Evolutionary conservation across 139 green algal genomes (phyloP).

Genomic region (Trebouxia sp.): DNA sequence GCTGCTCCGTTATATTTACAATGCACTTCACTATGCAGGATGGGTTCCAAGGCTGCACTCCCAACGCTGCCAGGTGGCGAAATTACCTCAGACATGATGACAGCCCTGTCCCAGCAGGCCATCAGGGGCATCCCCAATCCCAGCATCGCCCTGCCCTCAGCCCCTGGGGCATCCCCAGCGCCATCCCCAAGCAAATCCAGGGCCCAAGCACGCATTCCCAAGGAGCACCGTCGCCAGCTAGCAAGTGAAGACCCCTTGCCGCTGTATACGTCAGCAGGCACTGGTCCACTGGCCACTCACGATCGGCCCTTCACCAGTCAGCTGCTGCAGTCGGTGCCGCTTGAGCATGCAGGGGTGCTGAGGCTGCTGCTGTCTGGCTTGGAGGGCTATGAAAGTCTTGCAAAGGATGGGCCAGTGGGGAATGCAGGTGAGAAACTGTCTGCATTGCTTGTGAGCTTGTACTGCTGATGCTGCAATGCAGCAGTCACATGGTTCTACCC

Average conservation of each 20-base stretch:
- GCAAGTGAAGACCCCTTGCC: background rate
- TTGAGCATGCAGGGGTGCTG: background rate
- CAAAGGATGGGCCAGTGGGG: background rate
- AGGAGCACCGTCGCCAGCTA: background rate
- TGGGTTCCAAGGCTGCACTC: background rate
- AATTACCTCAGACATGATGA: constrained; percentile 10
- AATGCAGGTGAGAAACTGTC: background rate
- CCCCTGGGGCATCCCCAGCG: background rate
- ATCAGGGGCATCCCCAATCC: background rate
- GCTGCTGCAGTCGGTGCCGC: constrained; percentile 11
- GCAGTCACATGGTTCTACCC: no score
- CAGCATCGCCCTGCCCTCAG: background rate
- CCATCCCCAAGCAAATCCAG: background rate
- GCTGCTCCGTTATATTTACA: no score
- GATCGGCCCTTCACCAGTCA: background rate
- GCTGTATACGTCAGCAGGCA: background rate
- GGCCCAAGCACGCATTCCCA: background rate
- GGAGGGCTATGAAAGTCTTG: constrained; percentile 17
- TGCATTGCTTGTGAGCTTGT: no score
- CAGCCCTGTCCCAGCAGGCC: background rate
- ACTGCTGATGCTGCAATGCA: no score
- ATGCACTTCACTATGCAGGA: no score
- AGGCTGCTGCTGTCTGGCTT: background rate
- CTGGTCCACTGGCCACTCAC: background rate
- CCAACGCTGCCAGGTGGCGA: constrained; percentile 7